Base-by-base conservation (phyloP, 768 basidiomycete species). In the Nidularia sp. region DNA sequence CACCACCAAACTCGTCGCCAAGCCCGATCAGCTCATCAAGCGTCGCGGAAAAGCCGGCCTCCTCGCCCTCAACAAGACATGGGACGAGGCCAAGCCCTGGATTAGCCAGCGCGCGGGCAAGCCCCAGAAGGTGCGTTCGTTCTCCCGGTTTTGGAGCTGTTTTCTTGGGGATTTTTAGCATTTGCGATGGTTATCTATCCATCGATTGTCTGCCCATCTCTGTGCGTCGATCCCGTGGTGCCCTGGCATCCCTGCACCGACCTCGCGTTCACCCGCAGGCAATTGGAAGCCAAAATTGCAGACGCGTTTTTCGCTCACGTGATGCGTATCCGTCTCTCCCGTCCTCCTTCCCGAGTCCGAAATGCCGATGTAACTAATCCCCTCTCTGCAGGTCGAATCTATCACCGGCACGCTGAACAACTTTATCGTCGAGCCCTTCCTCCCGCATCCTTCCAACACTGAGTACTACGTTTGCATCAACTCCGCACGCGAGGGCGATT, bases 401-500 rank as follows among this genome's bases (percentile, higher is more conserved):
- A 85, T 91, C 55, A 90, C 88, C n/a, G 96, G 96, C 55, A 93
- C 92, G 34, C 80, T 99, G 58, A 94, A 88, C 79, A 97, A 87
- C 69, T 98, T 99, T 75, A 98, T 99, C 70, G 81, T 98, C 58
- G 96, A 99, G 72, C 96, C 96, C n/a, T 97, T 99, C 85, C 79
- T 95, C 49, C 96, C 96, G 46, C 96, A 98, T 66, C 86, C 92
- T 2, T 83, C 91, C 49, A 80, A 93, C 66, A 89, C 93, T 53
- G 97, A 98, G 69, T 98, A 92, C 76, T 99, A 98, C 69, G 90
- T 99, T 66, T 98, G 96, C 75, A 90, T 99, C 73, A 98, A 86
- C 72, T 98, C 96, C 12, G 86, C 81, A 25, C 91, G 97, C 56
- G 89, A 96, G 65, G 93, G 91, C 52, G 97, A 99, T 65, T 80